Base-by-base conservation (phyloP, 129 eudicot species). In the Helianthus tuberosus region DNA sequence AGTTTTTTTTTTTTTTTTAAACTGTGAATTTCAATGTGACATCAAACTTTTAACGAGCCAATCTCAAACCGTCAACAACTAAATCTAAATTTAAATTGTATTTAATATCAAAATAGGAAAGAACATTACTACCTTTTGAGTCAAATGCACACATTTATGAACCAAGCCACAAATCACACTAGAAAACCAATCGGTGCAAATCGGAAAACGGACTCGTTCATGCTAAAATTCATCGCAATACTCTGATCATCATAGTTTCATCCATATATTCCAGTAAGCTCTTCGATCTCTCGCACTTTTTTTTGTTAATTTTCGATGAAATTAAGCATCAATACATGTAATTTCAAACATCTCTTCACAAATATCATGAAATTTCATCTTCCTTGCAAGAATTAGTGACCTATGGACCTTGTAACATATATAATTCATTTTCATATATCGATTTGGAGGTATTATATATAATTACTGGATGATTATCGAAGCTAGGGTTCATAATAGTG, bases 121-220 rank as follows among this genome's bases (percentile, higher is more conserved):
- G 35, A 57, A 57, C 36, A 20, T 25, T 8, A 2, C 36, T 17
- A 7, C 17, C 36, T 25, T 59, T 61, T 61, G 66, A 10, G 44
- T 61, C 9, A 35, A 11, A 59, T 5, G 5, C 14, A 29, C 46
- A 61, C 46, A 32, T 5, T 11, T 23, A 10, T 61, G 46, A 11
- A 14, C n/a, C 11, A 59, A 12, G 65, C 15, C 51, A 47, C 8
- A 49, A 68, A 27, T n/a, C 17, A 69, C 29, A 11, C 20, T 27
- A 35, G 8, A 53, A 71, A 55, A 15, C 66, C 66, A 17, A 71
- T 71, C 12, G 53, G 39, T 71, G 66, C 13, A 68, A 68, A 68
- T 68, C 49, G 58, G 64, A 17, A 69, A 69, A 69, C 52, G 51
- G 74, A 69, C 27, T 54, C 11, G 51, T 70, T 73, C 54, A 73